These are phyloP conservation scores for Grammothele lineata DNA, from an alignment of 768 basidiomycete genomes.

Conservation along the genomic window DNA sequence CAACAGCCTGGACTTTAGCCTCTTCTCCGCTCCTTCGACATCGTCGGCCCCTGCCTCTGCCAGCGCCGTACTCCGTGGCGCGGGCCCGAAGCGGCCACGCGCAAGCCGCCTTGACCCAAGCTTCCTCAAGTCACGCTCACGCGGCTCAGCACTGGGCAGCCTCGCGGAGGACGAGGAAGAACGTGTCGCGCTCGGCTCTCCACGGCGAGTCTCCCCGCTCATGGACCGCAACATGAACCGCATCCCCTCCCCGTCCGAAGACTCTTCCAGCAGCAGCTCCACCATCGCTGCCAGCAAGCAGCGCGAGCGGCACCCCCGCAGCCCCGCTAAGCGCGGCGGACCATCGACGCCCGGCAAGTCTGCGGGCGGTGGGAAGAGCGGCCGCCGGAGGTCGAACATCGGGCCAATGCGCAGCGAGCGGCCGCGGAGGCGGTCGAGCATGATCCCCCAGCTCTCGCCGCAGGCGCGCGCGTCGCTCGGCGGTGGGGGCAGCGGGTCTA, in stretches of 20 bases:
- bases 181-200: conserved; percentile 21
- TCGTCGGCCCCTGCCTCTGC: conserved; percentile 9
- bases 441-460: conserved; percentile 70
- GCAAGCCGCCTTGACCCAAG: conserved; percentile 65
- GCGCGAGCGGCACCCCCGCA: conserved; percentile 31
- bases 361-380: conserved; percentile 33
- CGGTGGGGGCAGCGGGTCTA: conserved; percentile 24
- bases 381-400: conserved; percentile 65
- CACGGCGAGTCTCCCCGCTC: conserved; percentile 37
- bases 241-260: conserved; percentile 28
- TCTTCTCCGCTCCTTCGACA: conserved; percentile 30
- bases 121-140: conserved; percentile 55
- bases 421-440: conserved; percentile 67
- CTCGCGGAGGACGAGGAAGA: conserved; percentile 65
- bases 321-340: conserved; percentile 47
- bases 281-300: conserved; percentile 27
- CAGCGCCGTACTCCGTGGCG: conserved; percentile 8
- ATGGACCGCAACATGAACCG: conserved; percentile 68
- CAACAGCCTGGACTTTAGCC: conserved; percentile 61
- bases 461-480: conserved; percentile 32
- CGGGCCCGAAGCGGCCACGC: conserved; percentile 42
- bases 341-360: conserved; percentile 41
- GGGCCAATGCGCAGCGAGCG: conserved; percentile 76
- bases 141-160: conserved; percentile 49
- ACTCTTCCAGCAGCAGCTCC: conserved; percentile 21